Evolutionary conservation across 441 rosid genomes (phyloP).

Genomic region (Raphanus hybrid): DNA sequence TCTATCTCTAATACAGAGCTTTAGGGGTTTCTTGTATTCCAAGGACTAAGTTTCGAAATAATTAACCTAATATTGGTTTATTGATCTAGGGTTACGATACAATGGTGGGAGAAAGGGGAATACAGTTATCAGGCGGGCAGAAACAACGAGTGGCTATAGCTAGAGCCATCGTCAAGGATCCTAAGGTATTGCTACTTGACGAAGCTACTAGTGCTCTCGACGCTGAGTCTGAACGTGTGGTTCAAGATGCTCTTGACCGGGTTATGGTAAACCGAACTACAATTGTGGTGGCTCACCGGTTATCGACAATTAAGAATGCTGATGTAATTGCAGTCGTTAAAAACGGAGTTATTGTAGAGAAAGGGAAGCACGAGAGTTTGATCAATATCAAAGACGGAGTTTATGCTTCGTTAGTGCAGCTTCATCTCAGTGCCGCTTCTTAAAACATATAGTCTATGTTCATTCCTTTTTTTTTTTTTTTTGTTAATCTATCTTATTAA

Average conservation of each 20-base stretch:
- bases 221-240: constrained; percentile 72
- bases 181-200: constrained; percentile 60
- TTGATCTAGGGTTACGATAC: constrained; percentile 64
- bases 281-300: constrained; percentile 69
- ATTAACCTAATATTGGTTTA: background rate
- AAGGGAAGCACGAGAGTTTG: constrained; percentile 71
- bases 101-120: constrained; percentile 75
- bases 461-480: background rate
- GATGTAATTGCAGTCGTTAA: constrained; percentile 73
- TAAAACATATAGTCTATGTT: constrained; percentile 1
- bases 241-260: constrained; percentile 70
- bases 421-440: constrained; percentile 55
- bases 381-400: constrained; percentile 56
- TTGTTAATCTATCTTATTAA: too few relatives aligned
- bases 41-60: background rate
- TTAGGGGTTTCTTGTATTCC: background rate
- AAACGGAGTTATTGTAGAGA: constrained; percentile 70
- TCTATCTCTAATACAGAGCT: too few relatives aligned
- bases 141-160: constrained; percentile 83
- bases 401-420: constrained; percentile 68
- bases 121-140: constrained; percentile 72
- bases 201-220: constrained; percentile 89
- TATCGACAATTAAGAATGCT: constrained; percentile 68
- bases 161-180: constrained; percentile 69
- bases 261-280: constrained; percentile 70